A percentile compares a stretch with the other conserved stretches of the same genome.
phyloP scores from a whole-genome alignment of 192 early-diverging fungal genomes.

The Umbelopsis sp. region DNA sequence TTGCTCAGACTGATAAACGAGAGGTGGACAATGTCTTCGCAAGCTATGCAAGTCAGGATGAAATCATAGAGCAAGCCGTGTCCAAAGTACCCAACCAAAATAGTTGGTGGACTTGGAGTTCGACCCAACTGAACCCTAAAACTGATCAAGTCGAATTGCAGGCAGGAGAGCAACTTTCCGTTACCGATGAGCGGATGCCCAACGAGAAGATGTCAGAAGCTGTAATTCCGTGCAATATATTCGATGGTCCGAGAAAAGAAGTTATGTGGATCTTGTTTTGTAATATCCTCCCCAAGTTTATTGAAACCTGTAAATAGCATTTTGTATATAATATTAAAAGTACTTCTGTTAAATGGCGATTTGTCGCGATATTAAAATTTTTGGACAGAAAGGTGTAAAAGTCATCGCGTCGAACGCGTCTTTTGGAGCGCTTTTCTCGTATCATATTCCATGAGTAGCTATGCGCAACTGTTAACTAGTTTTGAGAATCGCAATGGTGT shows the following conservation, averaged over 20 bases:
- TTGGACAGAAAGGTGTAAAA: no score
- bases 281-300: constrained; percentile 23
- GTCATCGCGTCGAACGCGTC: background rate
- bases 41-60: background rate
- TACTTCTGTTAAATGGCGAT: background rate
- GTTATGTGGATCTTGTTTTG: constrained; percentile 26
- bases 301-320: constrained; percentile 12
- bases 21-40: constrained; percentile 1
- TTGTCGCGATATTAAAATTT: no score
- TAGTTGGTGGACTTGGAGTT: background rate
- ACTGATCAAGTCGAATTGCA: background rate
- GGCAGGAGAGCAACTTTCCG: background rate
- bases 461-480: background rate
- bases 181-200: background rate
- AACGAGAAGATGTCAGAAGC: background rate
- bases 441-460: background rate
- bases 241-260: constrained; percentile 22
- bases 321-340: background rate
- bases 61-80: background rate
- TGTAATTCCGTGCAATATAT: background rate
- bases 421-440: background rate
- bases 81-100: background rate
- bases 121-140: background rate
- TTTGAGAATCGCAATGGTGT: background rate
- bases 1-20: constrained; percentile 18